Percentiles rank a stretch among this genome's conserved stretches.
Evolutionary conservation across 1,139 yeast genomes (phyloP).

Genomic region (Meyerozyma athensensis): DNA sequence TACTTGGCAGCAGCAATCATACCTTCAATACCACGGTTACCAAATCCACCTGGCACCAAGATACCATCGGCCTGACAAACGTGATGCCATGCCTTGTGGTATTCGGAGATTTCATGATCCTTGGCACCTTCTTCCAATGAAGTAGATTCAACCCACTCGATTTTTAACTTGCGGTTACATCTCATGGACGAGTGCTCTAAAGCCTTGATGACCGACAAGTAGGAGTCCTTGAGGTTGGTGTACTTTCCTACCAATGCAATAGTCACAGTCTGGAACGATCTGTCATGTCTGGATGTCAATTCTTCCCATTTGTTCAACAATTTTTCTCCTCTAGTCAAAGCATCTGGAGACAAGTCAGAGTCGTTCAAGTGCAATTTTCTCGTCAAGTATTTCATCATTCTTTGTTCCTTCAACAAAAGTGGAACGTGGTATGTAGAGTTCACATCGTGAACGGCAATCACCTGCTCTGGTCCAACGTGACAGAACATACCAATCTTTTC

Average conservation of each 20-base stretch:
- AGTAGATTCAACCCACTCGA: constrained; percentile 94
- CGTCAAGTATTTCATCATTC: constrained; percentile 68
- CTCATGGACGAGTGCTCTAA: constrained; percentile 94
- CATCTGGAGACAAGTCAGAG: constrained; percentile 48
- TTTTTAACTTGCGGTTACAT: constrained; percentile 76
- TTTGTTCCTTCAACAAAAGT: constrained; percentile 80
- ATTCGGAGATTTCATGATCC: constrained; percentile 61
- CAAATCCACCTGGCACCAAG: constrained; percentile 98
- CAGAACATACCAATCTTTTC: constrained; percentile 98
- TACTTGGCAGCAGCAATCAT: constrained; percentile 96
- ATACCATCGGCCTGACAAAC: constrained; percentile 96
- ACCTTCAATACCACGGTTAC: constrained; percentile 95
- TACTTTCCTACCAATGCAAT: constrained; percentile 97
- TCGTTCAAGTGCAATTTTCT: constrained; percentile 61
- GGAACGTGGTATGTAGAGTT: constrained; percentile 98
- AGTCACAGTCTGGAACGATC: constrained; percentile 78
- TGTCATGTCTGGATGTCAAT: constrained; percentile 73
- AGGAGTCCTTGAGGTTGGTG: constrained; percentile 91
- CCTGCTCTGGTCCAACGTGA: constrained; percentile 97
- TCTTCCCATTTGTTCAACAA: constrained; percentile 76
- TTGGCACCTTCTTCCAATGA: constrained; percentile 77
- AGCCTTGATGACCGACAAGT: constrained; percentile 90
- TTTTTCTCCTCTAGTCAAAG: constrained; percentile 58
- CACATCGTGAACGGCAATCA: constrained; percentile 94
- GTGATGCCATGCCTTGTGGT: constrained; percentile 93